Conservation (phyloP, 2,329 filamentous ascomycete species). For the Fusarium paranaense region DNA sequence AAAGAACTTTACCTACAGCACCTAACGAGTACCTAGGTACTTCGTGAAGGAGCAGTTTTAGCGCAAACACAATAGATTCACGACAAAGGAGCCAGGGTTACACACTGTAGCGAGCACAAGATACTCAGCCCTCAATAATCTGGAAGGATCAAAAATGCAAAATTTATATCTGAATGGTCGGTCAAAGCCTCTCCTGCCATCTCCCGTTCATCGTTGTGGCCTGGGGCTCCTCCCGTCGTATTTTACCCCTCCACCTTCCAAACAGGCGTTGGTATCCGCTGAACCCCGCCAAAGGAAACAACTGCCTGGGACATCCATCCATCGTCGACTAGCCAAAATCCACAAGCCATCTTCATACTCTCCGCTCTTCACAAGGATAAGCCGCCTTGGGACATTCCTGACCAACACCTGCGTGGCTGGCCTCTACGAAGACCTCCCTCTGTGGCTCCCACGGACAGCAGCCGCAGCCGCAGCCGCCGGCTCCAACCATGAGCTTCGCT, state of each 20-base stretch:
- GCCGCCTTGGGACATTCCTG: constrained; percentile 4
- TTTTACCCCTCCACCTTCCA: constrained; percentile 29
- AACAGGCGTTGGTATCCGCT: constrained; percentile 11
- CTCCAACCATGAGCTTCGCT: constrained; percentile 70
- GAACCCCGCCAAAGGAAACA: constrained; percentile 38
- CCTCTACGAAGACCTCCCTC: constrained; percentile 13
- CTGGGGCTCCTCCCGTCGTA: constrained; percentile 16
- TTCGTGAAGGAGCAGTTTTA: neutral
- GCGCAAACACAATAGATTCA: neutral
- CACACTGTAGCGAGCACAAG: neutral
- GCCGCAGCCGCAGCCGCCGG: constrained; percentile 25
- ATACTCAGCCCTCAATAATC: neutral
- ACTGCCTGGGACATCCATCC: constrained; percentile 25
- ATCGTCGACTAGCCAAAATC: constrained; percentile 33
- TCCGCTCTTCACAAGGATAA: constrained; percentile 17
- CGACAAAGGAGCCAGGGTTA: too few species aligned
- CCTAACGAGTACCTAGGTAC: neutral
- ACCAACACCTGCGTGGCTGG: constrained; percentile 6
- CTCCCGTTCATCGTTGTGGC: constrained; percentile 14
- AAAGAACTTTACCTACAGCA: neutral
- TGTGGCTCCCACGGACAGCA: constrained; percentile 30
- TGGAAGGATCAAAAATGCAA: neutral
- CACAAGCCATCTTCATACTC: constrained; percentile 24
- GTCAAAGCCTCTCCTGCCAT: constrained; percentile 2
- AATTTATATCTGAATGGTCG: neutral